phyloP scores from a whole-genome alignment of 768 basidiomycete genomes.

The Tremella yokohamensis region DNA sequence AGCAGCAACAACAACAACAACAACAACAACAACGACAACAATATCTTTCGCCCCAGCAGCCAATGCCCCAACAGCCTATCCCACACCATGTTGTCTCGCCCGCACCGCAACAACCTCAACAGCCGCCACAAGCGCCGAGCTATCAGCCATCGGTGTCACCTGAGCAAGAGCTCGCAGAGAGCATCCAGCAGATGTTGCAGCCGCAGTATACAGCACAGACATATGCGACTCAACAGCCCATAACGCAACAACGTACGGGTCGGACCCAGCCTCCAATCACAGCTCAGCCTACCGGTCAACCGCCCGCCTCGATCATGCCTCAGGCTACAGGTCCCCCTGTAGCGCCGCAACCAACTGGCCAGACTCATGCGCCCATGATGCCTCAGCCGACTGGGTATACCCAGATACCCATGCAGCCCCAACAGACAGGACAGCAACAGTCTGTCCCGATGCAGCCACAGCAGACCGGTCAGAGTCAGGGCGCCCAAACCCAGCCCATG shows the following conservation, averaged over 20 bases:
- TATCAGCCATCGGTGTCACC: neutral
- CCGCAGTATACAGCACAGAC: conserved; percentile 9
- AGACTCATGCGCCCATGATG: neutral
- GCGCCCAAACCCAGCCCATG: neutral
- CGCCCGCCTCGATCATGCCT: neutral
- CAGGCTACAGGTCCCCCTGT: neutral
- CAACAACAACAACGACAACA: too few species aligned
- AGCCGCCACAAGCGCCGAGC: conserved; percentile 2
- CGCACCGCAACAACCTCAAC: conserved; percentile 1
- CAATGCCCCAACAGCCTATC: conserved; percentile 8
- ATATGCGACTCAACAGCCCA: neutral
- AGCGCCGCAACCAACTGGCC: conserved; percentile 8
- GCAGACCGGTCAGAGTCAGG: neutral
- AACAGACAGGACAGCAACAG: neutral
- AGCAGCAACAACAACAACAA: too few species aligned
- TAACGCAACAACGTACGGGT: too few species aligned
- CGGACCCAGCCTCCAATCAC: neutral
- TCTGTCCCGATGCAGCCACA: neutral
- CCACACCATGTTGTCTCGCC: conserved; percentile 4
- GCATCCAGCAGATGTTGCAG: neutral
- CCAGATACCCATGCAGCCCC: neutral
- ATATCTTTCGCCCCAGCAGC: neutral
- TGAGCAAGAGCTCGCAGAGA: conserved; percentile 1
- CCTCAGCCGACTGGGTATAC: conserved; percentile 1
- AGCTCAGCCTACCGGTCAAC: neutral